Conservation (phyloP, 768 basidiomycete species). For the Sistotremastrum suecicum region DNA sequence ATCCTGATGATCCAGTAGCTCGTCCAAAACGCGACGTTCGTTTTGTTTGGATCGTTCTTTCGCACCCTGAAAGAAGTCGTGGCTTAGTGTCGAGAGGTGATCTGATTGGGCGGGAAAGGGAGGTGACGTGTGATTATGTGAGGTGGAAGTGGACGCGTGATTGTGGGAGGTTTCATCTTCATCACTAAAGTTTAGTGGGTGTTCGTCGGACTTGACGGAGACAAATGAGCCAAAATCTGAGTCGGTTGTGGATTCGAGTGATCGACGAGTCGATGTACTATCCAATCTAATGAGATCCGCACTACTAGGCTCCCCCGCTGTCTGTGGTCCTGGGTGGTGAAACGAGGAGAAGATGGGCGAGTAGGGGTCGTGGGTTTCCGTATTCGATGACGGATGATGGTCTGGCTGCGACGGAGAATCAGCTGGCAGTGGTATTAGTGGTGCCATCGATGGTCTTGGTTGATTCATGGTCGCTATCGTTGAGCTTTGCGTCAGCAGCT, state of each 20-base stretch:
- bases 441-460: too few species aligned
- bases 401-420: too few species aligned
- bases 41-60: conserved; percentile 38
- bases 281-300: too few species aligned
- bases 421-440: too few species aligned
- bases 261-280: too few species aligned
- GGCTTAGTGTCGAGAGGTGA: conserved; percentile 18
- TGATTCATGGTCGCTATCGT: too few species aligned
- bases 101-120: conserved; percentile 10
- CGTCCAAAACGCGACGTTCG: conserved; percentile 41
- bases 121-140: not conserved
- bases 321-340: too few species aligned
- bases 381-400: too few species aligned
- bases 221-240: conserved; percentile 53
- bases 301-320: too few species aligned
- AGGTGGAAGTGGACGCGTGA: not conserved
- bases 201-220: conserved; percentile 36
- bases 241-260: conserved; percentile 14
- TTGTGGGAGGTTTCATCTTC: not conserved
- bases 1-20: conserved; percentile 51
- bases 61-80: conserved; percentile 49
- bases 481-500: too few species aligned
- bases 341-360: too few species aligned
- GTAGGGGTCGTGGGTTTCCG: too few species aligned
- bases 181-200: conserved; percentile 24